Percentiles rank a stretch among this genome's conserved stretches.
phyloP scores from a whole-genome alignment of 2,329 filamentous ascomycete species.

The Penicillium sp. region DNA sequence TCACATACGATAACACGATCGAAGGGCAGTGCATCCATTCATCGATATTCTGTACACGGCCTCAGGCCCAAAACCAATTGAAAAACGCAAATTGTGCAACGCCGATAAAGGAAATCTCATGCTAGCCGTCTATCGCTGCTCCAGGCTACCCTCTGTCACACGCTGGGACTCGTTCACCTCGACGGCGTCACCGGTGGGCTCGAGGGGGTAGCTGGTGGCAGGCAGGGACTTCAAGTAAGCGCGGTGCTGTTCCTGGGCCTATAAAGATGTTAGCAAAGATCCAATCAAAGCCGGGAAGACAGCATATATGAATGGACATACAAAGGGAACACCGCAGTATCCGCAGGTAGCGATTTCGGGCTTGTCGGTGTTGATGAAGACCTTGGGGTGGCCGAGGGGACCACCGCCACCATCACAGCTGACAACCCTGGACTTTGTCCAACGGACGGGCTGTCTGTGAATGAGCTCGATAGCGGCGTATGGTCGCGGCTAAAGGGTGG shows the following conservation, averaged over 20 bases:
- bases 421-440: slow-evolving; percentile 78
- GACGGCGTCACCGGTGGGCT: slow-evolving; percentile 57
- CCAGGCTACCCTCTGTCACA: slow-evolving; percentile 58
- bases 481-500: slow-evolving; percentile 68
- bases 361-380: slow-evolving; percentile 99
- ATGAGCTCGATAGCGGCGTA: slow-evolving; percentile 91
- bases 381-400: slow-evolving; percentile 80
- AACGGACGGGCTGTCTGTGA: slow-evolving; percentile 90
- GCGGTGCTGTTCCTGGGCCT: slow-evolving; percentile 91
- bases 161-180: slow-evolving; percentile 59
- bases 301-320: slow-evolving; percentile 53
- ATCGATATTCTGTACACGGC: slow-evolving; percentile 39
- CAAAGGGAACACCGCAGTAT: slow-evolving; percentile 92
- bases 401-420: slow-evolving; percentile 92
- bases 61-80: slow-evolving; percentile 28
- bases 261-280: neutral
- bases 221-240: slow-evolving; percentile 79
- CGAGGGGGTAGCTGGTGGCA: slow-evolving; percentile 76
- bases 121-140: slow-evolving; percentile 54
- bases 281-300: neutral
- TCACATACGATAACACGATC: slow-evolving; percentile 6
- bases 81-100: slow-evolving; percentile 35
- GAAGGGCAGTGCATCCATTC: slow-evolving; percentile 29
- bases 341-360: slow-evolving; percentile 85
- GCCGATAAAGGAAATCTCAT: slow-evolving; percentile 34